Base-by-base conservation (phyloP, 371 early-diverging fungal genomes). In the Coemansia sp. region DNA sequence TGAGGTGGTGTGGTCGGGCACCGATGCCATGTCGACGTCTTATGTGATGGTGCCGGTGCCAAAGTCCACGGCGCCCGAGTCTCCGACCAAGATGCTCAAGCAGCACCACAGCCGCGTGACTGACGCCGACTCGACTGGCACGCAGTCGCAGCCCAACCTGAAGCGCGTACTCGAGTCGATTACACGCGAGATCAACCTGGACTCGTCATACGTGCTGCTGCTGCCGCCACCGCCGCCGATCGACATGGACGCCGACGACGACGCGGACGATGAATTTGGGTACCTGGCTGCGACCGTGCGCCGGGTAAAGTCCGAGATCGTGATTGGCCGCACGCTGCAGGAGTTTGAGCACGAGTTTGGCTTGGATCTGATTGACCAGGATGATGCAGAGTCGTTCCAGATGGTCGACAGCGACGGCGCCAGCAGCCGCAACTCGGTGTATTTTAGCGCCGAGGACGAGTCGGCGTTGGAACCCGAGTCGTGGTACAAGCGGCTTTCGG, bases 41-140 rank as follows among this genome's bases (percentile, higher is more conserved):
- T 74, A 74, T 36, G 75, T 74, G 14, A 74, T 74, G 75, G 75
- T 74, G 2, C 75, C 75, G 2, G 66, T 74, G n/a, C 75, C 75
- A 6, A 69, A 69, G 53, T 54, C 66, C 8, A 48, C 49, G 4
- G 47, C 66, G 7, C 71, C 69, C 14, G 75, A 75, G 53, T 75
- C 75, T 39, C 75, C 75, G 5, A 56, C 65, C 7, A 75, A 75
- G 66, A 69, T 75, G 34, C 66, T 57, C 41, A 75, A 75, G 66
- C 70, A 65, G 34, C 53, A 55, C 39, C 71, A 66, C 52, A 66
- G 63, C 53, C 65, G 60, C 2, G 40, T 40, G 14, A 14, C 53
- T 2, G 75, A 75, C 20, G 57, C 49, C 6, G 75, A 75, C 14
- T 50, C 75, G 4, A 47, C 54, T 4, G 66, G 72, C 51, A 75